A percentile compares a stretch with the other conserved stretches of the same genome.
phyloP scores from a whole-genome alignment of 164 flowering plant species.

The Litsea cubeba region DNA sequence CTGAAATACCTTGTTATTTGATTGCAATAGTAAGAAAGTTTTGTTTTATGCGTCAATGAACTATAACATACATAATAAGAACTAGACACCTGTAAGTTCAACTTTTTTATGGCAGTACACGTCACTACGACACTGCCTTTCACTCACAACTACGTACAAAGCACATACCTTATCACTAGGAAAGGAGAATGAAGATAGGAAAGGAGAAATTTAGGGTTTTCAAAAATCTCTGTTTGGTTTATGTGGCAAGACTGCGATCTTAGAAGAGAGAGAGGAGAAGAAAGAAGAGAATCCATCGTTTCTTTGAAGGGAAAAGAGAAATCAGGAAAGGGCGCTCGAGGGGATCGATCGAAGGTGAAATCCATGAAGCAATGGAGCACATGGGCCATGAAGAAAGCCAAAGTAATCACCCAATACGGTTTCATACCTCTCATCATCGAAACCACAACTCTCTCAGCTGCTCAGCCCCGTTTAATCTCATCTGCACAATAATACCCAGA shows the following conservation, averaged over 20 bases:
- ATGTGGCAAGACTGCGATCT: not conserved
- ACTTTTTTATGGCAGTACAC: no score
- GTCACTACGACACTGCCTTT: no score
- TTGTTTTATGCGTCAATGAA: no score
- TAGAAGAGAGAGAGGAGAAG: not conserved
- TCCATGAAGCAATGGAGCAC: conserved; percentile 63
- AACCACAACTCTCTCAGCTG: conserved; percentile 61
- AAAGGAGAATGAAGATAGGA: no score
- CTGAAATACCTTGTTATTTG: no score
- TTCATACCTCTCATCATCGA: conserved; percentile 75
- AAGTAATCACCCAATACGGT: conserved; percentile 74
- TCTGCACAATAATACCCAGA: not conserved
- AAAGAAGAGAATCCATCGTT: conserved; percentile 29
- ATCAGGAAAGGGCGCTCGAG: conserved; percentile 28
- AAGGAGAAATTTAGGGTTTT: no score
- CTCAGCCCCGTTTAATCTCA: conserved; percentile 53
- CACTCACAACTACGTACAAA: no score
- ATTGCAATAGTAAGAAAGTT: no score
- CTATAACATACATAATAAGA: no score
- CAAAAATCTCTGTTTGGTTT: no score
- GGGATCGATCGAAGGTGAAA: conserved; percentile 30
- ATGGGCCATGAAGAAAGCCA: conserved; percentile 70
- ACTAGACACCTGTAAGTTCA: no score
- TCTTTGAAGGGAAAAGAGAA: conserved; percentile 46
- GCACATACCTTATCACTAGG: no score